Percentiles rank a stretch among this genome's conserved stretches.
These are phyloP conservation scores for Henckelia pumila DNA, from an alignment of 257 asterid genomes.

Conservation along the genomic window DNA sequence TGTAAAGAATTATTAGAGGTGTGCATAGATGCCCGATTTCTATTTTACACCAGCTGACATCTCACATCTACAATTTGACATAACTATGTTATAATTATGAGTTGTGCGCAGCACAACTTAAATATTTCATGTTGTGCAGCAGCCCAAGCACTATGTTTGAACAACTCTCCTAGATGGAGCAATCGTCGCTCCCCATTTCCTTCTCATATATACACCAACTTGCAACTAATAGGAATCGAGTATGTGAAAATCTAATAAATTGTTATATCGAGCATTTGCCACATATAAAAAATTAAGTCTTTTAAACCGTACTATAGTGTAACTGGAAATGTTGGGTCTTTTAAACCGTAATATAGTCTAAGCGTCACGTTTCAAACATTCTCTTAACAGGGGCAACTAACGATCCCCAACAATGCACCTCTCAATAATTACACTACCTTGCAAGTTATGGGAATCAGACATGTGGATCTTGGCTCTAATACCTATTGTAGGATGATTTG, in stretches of 20 bases:
- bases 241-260: background rate
- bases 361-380: too few species aligned
- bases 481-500: background rate
- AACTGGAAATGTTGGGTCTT: too few species aligned
- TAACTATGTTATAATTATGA: conserved; percentile 1
- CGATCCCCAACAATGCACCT: too few species aligned
- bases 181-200: background rate
- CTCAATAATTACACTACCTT: background rate
- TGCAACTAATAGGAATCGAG: background rate
- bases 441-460: background rate
- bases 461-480: background rate
- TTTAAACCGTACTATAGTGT: background rate
- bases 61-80: background rate
- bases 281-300: too few species aligned
- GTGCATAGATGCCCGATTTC: conserved; percentile 16
- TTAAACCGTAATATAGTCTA: too few species aligned
- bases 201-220: background rate
- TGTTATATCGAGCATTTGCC: background rate
- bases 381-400: background rate
- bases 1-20: conserved; percentile 87
- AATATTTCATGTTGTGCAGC: background rate
- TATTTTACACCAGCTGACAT: conserved; percentile 9
- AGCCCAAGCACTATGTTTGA: background rate
- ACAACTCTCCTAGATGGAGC: background rate
- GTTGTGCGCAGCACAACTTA: background rate